phyloP scores from a whole-genome alignment of 176 grass and related monocot genomes.

The Carex kokanica region DNA sequence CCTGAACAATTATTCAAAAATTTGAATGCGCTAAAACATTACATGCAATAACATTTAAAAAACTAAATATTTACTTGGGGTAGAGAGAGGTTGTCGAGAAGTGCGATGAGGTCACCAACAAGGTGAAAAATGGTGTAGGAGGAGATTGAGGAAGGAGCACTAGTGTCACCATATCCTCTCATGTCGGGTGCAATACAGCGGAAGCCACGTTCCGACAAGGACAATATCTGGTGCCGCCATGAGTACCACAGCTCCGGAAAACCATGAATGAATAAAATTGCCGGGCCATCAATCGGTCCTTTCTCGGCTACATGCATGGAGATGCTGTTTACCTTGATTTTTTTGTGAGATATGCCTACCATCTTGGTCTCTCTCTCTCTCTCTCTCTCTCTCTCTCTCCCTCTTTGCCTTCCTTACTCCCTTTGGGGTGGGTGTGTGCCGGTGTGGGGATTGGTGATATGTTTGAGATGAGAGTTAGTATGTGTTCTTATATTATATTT shows the following conservation, averaged over 20 bases:
- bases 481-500: no score
- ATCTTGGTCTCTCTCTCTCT: background rate
- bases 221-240: constrained; percentile 64
- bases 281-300: background rate
- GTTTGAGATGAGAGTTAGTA: no score
- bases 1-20: no score
- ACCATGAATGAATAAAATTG: constrained; percentile 69
- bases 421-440: background rate
- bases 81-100: constrained; percentile 56
- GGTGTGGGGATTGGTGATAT: no score
- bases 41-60: no score
- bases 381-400: background rate
- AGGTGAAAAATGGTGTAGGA: constrained; percentile 81
- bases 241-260: constrained; percentile 91
- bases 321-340: constrained; percentile 58
- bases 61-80: constrained; percentile 31
- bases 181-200: constrained; percentile 68
- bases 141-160: constrained; percentile 33
- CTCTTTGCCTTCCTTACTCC: background rate
- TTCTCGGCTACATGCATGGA: constrained; percentile 64
- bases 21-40: no score
- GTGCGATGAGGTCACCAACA: constrained; percentile 72
- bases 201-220: constrained; percentile 57
- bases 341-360: constrained; percentile 39
- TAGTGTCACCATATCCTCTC: constrained; percentile 67